phyloP scores from a whole-genome alignment of 768 basidiomycete genomes.

The Leccinum arenicola region DNA sequence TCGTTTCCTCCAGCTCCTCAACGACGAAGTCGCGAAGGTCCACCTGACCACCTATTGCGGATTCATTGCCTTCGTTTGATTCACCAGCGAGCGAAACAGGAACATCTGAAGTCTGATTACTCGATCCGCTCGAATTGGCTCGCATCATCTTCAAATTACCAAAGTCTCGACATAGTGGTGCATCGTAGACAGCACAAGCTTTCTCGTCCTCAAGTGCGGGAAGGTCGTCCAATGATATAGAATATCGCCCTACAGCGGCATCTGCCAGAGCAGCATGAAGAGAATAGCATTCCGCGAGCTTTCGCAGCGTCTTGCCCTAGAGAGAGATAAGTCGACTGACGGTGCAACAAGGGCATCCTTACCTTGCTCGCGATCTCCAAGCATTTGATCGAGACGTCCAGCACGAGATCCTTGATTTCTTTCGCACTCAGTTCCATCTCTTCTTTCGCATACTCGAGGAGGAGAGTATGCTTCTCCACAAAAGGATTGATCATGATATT shows the following conservation, averaged over 20 bases:
- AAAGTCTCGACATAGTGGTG: conserved; percentile 56
- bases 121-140: conserved; percentile 17
- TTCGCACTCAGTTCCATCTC: conserved; percentile 41
- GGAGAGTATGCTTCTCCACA: conserved; percentile 51
- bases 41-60: conserved; percentile 11
- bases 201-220: conserved; percentile 51
- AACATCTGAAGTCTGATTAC: conserved; percentile 5
- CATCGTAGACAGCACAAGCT: conserved; percentile 43
- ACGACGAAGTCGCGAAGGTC: conserved; percentile 17
- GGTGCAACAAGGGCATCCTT: conserved; percentile 2
- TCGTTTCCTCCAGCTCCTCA: conserved; percentile 18
- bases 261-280: conserved; percentile 43
- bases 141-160: conserved; percentile 31
- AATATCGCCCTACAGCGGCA: conserved; percentile 49
- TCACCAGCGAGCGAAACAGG: conserved; percentile 9
- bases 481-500: conserved; percentile 69
- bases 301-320: conserved; percentile 66
- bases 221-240: conserved; percentile 51
- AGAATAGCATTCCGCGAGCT: conserved; percentile 48
- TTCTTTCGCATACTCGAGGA: conserved; percentile 49
- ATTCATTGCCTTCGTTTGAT: conserved; percentile 9
- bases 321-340: conserved; percentile 10
- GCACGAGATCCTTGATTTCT: conserved; percentile 47
- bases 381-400: conserved; percentile 59
- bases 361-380: conserved; percentile 58